Base-by-base conservation (phyloP, 768 basidiomycete genomes). In the Phanerochaete carnosa region DNA sequence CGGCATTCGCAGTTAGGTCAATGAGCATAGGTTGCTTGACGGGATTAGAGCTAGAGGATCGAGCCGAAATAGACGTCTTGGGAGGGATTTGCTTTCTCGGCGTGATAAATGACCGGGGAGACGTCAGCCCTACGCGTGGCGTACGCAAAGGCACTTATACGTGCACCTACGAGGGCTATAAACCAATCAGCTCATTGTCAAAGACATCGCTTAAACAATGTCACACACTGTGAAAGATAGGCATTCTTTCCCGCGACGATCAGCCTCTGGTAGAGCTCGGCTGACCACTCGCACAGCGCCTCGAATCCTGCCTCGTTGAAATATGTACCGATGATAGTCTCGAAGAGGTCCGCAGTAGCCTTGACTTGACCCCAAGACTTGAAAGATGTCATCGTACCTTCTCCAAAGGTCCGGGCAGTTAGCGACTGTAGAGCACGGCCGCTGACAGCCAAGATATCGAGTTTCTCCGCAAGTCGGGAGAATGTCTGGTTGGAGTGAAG, bases 271-370 rank as follows among this genome's bases (percentile, higher is more conserved):
- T 77, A 81, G 49, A 76, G 70, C 26, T 73, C 71, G 56, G 68
- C 67, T 1, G 78, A 70, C 77, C 79, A 81, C 2, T 66, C 45
- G 46, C 69, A 72, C 35, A 80, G 74, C 35, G 70, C 72, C 37
- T 70, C 64, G 32, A 74, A 71, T 3, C 80, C 79, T 39, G 66
- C 61, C 58, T 82, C 77, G 54, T 73, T 58, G 64, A 77, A 76
- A 59, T 76, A 77, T 5, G 74, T 75, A n/a, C 75, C 80, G 1
- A 81, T 74, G 23, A 80, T 74, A 13, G 77, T 75, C 64, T 82
- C 80, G 64, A 80, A 79, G 9, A 79, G 73, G 62, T 82, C 82
- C 16, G 78, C 81, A 6, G 70, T 77, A 13, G 70, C 72, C 65
- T 80, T 82, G 16, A 72, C 57, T 32, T 65, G 32, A 0, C 54